These are phyloP conservation scores for Candida ulmi DNA, from an alignment of 805 yeast genomes.

Conservation along the genomic window DNA sequence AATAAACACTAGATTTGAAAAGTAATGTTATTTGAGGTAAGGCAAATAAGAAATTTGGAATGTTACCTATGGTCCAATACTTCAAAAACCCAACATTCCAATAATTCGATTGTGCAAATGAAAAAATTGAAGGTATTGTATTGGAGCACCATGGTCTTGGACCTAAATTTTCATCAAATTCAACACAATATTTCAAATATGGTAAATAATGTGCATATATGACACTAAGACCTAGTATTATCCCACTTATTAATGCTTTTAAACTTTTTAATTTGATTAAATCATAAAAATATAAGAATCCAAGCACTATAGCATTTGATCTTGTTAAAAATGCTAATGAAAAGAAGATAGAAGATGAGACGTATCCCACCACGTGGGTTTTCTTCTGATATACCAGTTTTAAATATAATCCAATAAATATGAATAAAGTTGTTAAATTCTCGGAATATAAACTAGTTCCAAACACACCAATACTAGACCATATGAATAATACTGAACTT, in stretches of 20 bases:
- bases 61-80: constrained; percentile 78
- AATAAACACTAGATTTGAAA: constrained; percentile 28
- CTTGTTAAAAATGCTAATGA: constrained; percentile 58
- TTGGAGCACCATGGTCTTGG: constrained; percentile 67
- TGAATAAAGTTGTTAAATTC: constrained; percentile 54
- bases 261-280: constrained; percentile 23
- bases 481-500: constrained; percentile 41
- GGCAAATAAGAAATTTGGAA: constrained; percentile 79
- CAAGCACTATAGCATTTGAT: constrained; percentile 73
- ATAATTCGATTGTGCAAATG: constrained; percentile 70
- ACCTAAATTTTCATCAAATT: constrained; percentile 4
- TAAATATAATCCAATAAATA: constrained; percentile 53
- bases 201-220: constrained; percentile 45
- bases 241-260: constrained; percentile 49
- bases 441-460: constrained; percentile 74
- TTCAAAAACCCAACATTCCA: constrained; percentile 81
- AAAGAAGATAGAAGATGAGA: constrained; percentile 32
- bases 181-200: constrained; percentile 60
- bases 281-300: constrained; percentile 60
- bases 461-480: constrained; percentile 82
- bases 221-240: constrained; percentile 41
- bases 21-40: constrained; percentile 57
- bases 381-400: constrained; percentile 10
- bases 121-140: constrained; percentile 52
- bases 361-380: constrained; percentile 2